Evolutionary conservation across 1,139 yeast genomes (phyloP), one percentile per base, ranked within the genome.

Genomic region (Keqinozyma sinolaborantium): DNA sequence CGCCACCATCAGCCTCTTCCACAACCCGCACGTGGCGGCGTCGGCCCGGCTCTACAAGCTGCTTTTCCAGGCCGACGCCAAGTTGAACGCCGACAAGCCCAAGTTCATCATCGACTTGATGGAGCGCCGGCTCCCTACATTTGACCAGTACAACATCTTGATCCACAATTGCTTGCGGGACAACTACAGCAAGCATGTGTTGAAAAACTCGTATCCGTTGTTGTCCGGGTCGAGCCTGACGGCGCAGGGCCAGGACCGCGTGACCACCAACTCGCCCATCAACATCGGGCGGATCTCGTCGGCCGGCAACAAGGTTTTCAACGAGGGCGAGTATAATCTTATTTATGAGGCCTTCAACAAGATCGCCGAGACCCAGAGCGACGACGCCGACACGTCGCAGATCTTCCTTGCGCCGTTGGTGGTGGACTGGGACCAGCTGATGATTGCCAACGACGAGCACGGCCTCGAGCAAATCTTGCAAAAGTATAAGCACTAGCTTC

Each of bases 381-480:
- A 55, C 7, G 60, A 52, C 10, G 50, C 55, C n/a, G 55, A 56
- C 28, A 59, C 70, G 4, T 43, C 56, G 5, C 59, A 62, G 19
- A 52, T 69, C 9, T 69, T 69, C 43, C 47, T 44, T 35, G 67
- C 73, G 2, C 75, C 75, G 0, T 61, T 69, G 47, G 58, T 69
- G 23, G 61, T 68, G 27, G 75, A 69, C 44, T 69, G 75, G 75
- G 75, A 69, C 44, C 73, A 66, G 41, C 58, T 61, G 41, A 34
- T 61, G 39, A 60, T 68, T 39, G 75, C 73, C 14, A 58, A 58
- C 30, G 69, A 66, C 41, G 70, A 60, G 39, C 43, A 42, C 16
- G 60, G 65, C 3, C 54, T 69, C 37, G 39, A 47, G 13, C 37
- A 34, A 11, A 52, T 69, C 16, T 58, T 69, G 39, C 44, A 47